A percentile compares a stretch with the other conserved stretches of the same genome.
Conservation (phyloP, 495 filamentous ascomycete species). For the Zalerion maritima region DNA sequence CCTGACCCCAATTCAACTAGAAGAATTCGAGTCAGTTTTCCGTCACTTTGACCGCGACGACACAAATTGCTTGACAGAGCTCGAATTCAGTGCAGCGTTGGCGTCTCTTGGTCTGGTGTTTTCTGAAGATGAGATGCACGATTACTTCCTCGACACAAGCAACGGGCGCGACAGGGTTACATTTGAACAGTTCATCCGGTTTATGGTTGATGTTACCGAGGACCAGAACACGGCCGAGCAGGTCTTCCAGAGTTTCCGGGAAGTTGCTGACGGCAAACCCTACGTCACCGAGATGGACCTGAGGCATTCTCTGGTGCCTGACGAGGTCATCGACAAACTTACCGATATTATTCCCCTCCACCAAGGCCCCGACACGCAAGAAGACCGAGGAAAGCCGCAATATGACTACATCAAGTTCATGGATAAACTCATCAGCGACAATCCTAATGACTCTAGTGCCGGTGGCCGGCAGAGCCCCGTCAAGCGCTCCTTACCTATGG, state of each 20-base stretch:
- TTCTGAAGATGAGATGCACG: conserved; percentile 91
- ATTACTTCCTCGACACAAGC: conserved; percentile 72
- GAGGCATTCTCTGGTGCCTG: conserved; percentile 82
- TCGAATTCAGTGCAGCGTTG: conserved; percentile 89
- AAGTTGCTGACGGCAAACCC: conserved; percentile 96
- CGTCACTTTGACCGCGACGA: conserved; percentile 93
- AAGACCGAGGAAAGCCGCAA: conserved; percentile 62
- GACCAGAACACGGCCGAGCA: conserved; percentile 98
- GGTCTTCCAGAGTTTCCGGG: conserved; percentile 89
- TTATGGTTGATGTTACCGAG: conserved; percentile 98
- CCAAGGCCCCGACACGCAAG: conserved; percentile 60
- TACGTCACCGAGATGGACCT: conserved; percentile 98
- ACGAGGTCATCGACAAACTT: conserved; percentile 87
- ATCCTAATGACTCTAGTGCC: too few relatives aligned
- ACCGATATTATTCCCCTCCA: conserved; percentile 73
- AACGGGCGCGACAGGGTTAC: conserved; percentile 61
- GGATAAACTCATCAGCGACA: conserved; percentile 50
- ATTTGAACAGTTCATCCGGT: conserved; percentile 96
- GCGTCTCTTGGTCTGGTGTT: conserved; percentile 89
- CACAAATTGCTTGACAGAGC: conserved; percentile 77
- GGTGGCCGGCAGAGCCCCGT: too few relatives aligned
- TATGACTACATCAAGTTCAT: conserved; percentile 92
- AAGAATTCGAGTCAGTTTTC: conserved; percentile 97
- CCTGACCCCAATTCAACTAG: conserved; percentile 89
- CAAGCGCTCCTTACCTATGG: too few relatives aligned